Base-by-base conservation (phyloP, 306 rosid genomes). In the Abrus precatorius region DNA sequence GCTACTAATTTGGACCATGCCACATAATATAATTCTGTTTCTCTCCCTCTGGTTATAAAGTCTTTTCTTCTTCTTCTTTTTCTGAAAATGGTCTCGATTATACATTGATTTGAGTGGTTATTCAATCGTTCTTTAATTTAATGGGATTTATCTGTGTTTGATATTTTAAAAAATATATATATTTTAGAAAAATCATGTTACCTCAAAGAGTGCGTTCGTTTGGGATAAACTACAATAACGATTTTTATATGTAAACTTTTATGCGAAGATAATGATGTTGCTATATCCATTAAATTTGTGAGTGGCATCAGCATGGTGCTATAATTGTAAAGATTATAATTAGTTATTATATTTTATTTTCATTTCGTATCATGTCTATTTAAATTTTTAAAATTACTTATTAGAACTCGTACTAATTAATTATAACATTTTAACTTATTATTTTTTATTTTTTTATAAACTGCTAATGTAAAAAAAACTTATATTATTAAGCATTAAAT, bases 1-100 rank as follows among this genome's bases (percentile, higher is more conserved):
- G 62, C 33, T 13, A 13, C 76, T 50, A 32, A 12, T 70, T 69
- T 69, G 59, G 59, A 69, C 59, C 43, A 8, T 7, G 14, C 13
- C 33, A 4, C 2, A 9, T 1, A 11, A 61, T 9, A 5, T 13
- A 20, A 3, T 34, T 62, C 47, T 34, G 28, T 7, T 65, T 7
- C 10, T 8, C n/a, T n/a, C 8, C 9, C 1, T 44, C 9, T 1
- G 44, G 5, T 68, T 14, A 54, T 60, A 60, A 30, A 30, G 3
- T 30, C 7, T 32, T 60, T 10, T 60, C 3, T 0, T 36, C 9
- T 57, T 20, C 20, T 20, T 20, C 4, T 43, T 28, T 36, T 27
- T 45, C 2, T 67, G 1, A 67, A 28, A 67, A 41, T 67, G 28
- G 8, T 43, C 38, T 66, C 20, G 7, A 40, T 4, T 27, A 14